phyloP scores from a whole-genome alignment of 2,329 filamentous ascomycete species.

The Talaromyces piceae region DNA sequence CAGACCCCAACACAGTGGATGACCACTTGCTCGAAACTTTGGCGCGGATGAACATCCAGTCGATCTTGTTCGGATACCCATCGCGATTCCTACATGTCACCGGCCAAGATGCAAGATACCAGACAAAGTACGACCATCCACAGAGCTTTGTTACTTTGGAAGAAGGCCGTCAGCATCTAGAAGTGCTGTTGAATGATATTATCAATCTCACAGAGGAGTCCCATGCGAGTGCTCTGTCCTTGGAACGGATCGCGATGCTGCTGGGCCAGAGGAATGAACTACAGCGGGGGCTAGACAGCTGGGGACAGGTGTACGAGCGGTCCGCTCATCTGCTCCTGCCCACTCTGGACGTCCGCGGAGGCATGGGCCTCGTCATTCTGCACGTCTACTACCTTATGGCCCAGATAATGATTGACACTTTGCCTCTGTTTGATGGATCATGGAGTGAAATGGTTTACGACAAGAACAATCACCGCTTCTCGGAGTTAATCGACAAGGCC shows the following conservation, averaged over 20 bases:
- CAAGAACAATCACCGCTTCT: slow-evolving; percentile 2
- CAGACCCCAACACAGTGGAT: slow-evolving; percentile 4
- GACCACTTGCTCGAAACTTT: slow-evolving; percentile 9
- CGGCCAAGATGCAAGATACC: background rate
- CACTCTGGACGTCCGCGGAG: background rate
- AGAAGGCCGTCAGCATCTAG: slow-evolving; percentile 6
- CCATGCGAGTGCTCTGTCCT: background rate
- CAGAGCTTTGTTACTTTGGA: slow-evolving; percentile 1
- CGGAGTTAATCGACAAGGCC: background rate
- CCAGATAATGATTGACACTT: slow-evolving; percentile 7
- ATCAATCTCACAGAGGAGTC: background rate
- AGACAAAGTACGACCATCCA: background rate
- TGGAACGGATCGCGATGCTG: background rate
- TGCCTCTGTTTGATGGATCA: background rate
- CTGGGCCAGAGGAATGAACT: slow-evolving; percentile 1
- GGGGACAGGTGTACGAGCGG: background rate
- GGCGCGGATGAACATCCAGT: slow-evolving; percentile 7
- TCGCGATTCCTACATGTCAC: slow-evolving; percentile 5
- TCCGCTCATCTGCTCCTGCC: background rate
- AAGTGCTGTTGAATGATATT: slow-evolving; percentile 3
- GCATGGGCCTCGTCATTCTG: slow-evolving; percentile 1
- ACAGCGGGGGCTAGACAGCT: background rate
- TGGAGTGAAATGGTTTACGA: slow-evolving; percentile 9
- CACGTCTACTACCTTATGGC: slow-evolving; percentile 5
- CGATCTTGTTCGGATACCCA: slow-evolving; percentile 7